Conservation (phyloP, 2,329 filamentous ascomycete genomes). For the Diaporthe nobilis region DNA sequence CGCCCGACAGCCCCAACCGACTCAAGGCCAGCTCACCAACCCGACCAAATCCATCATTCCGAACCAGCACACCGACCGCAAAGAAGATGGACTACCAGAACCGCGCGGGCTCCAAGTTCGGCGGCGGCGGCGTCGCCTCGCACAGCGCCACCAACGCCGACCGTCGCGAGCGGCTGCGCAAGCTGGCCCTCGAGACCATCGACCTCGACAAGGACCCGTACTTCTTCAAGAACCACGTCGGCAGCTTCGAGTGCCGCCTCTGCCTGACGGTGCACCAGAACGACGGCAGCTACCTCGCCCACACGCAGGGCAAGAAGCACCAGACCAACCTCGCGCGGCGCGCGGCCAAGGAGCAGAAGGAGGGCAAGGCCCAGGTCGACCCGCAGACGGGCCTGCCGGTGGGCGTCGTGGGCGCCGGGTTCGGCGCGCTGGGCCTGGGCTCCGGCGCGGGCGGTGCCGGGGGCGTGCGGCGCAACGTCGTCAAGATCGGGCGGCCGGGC, state of each 20-base stretch:
- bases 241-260: conserved; percentile 96
- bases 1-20: not conserved
- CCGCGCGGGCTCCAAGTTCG: conserved; percentile 96
- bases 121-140: conserved; percentile 95
- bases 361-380: conserved; percentile 81
- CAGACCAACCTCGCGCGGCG: conserved; percentile 97
- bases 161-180: conserved; percentile 95
- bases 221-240: conserved; percentile 99
- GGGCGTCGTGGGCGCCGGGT: conserved; percentile 81
- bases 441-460: conserved; percentile 61
- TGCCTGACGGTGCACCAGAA: conserved; percentile 99
- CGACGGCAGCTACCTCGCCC: conserved; percentile 97
- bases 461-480: conserved; percentile 81
- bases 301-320: conserved; percentile 98
- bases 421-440: conserved; percentile 68
- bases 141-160: conserved; percentile 95
- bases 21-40: not conserved
- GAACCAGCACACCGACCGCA: not conserved
- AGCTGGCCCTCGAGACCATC: conserved; percentile 98
- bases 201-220: conserved; percentile 99
- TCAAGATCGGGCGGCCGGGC: conserved; percentile 96
- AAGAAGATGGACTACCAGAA: conserved; percentile 82
- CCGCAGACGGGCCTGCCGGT: conserved; percentile 78
- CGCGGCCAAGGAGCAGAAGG: conserved; percentile 94
- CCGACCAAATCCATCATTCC: not conserved